A percentile compares a stretch with the other conserved stretches of the same genome.
Conservation (phyloP, 1,284 basidiomycete genomes). For the Ustilago sp. region DNA sequence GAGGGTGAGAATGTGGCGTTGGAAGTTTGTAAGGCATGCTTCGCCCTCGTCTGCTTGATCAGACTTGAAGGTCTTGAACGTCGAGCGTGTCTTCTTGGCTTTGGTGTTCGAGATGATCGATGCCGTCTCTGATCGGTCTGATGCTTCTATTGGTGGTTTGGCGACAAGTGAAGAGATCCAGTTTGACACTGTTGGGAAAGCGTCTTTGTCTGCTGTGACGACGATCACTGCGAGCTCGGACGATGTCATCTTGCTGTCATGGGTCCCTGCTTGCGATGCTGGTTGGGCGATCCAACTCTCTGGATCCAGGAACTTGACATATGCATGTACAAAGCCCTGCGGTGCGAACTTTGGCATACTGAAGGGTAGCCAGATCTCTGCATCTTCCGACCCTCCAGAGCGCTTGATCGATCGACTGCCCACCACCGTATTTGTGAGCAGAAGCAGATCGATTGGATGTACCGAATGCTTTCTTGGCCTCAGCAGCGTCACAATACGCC, state of each 20-base stretch:
- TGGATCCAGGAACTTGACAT: conserved; percentile 79
- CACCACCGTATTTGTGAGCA: conserved; percentile 73
- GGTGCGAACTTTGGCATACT: conserved; percentile 96
- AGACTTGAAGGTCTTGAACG: conserved; percentile 9
- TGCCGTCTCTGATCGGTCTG: conserved; percentile 3
- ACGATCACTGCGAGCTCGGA: conserved; percentile 57
- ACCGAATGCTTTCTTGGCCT: conserved; percentile 92
- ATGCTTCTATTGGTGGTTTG: background rate
- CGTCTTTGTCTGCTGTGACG: conserved; percentile 62
- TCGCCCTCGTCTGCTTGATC: background rate
- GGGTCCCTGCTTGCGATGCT: background rate
- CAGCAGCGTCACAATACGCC: conserved; percentile 85
- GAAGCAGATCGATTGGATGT: conserved; percentile 76
- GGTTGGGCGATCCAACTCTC: conserved; percentile 9
- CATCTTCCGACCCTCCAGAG: conserved; percentile 71
- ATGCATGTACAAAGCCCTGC: conserved; percentile 90
- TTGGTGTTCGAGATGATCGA: conserved; percentile 7
- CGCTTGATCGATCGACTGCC: conserved; percentile 73
- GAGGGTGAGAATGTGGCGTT: conserved; percentile 27
- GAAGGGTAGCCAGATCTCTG: conserved; percentile 91
- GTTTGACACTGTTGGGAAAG: conserved; percentile 70
- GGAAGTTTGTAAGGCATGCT: conserved; percentile 33
- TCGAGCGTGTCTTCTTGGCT: conserved; percentile 7
- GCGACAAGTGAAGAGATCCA: conserved; percentile 73
- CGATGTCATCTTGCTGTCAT: conserved; percentile 17